These are phyloP conservation scores for Neurospora terricola DNA, from an alignment of 495 filamentous ascomycete genomes.

Conservation along the genomic window DNA sequence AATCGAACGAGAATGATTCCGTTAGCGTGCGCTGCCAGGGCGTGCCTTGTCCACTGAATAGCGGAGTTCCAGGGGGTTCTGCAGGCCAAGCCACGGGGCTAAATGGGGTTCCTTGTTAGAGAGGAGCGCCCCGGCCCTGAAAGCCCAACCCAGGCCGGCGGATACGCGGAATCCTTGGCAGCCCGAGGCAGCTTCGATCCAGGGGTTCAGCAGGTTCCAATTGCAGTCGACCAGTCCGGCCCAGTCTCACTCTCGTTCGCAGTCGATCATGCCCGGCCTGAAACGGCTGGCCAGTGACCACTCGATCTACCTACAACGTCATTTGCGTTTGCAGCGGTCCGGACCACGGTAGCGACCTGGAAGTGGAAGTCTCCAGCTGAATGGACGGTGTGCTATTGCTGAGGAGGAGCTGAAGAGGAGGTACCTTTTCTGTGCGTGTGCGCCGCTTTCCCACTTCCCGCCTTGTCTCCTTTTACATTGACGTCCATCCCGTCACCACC, in stretches of 20 bases:
- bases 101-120: neutral
- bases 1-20: neutral
- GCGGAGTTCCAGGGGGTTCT: neutral
- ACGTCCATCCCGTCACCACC: neutral
- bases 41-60: neutral
- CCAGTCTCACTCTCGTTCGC: neutral
- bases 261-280: neutral
- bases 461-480: neutral
- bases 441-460: neutral
- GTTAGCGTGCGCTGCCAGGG: neutral
- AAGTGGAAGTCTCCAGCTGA: neutral
- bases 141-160: neutral
- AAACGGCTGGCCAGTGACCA: neutral
- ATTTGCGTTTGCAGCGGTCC: neutral
- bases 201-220: neutral
- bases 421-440: neutral
- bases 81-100: neutral
- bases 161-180: neutral
- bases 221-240: neutral
- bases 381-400: neutral
- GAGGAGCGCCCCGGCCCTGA: neutral
- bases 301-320: neutral
- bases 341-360: neutral
- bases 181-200: neutral
- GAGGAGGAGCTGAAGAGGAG: neutral